These are phyloP conservation scores for Amphicarpaea edgeworthii DNA, from an alignment of 306 rosid species.

Conservation along the genomic window DNA sequence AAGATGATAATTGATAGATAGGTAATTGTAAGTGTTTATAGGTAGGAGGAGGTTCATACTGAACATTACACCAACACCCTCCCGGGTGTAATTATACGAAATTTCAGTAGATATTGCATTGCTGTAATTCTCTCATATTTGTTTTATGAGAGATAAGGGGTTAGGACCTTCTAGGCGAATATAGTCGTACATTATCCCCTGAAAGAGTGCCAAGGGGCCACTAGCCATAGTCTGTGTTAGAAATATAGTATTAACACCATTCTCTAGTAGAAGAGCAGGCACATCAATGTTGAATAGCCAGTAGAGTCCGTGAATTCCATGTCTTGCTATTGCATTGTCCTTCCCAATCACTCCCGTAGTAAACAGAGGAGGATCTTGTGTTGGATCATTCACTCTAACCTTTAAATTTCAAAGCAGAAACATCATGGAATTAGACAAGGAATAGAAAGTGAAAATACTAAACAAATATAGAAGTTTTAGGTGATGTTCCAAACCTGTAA, in stretches of 20 bases:
- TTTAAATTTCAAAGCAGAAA: conserved; percentile 25
- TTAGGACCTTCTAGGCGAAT: conserved; percentile 75
- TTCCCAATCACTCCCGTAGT: conserved; percentile 79
- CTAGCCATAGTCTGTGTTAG: conserved; percentile 67
- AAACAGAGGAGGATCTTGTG: conserved; percentile 67
- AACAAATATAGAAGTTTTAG: background rate
- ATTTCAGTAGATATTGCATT: too few relatives aligned
- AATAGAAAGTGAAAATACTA: background rate
- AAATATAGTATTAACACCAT: conserved; percentile 65
- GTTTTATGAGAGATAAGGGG: background rate
- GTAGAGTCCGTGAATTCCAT: conserved; percentile 92
- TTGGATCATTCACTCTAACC: conserved; percentile 77
- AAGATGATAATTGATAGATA: background rate
- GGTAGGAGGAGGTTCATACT: conserved; percentile 2
- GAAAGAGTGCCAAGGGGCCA: conserved; percentile 60
- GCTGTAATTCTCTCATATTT: too few relatives aligned
- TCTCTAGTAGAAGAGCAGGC: conserved; percentile 48
- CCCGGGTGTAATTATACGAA: too few relatives aligned
- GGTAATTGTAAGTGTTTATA: background rate
- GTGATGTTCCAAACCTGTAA: conserved; percentile 60
- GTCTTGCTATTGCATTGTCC: conserved; percentile 87
- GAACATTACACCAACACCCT: too few relatives aligned
- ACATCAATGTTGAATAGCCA: conserved; percentile 69
- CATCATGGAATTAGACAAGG: background rate
- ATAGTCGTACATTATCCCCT: conserved; percentile 88